Percentiles rank a stretch among this genome's conserved stretches.
phyloP scores from a whole-genome alignment of 106 monocot genomes.

The Apostasia shenzhenica region DNA sequence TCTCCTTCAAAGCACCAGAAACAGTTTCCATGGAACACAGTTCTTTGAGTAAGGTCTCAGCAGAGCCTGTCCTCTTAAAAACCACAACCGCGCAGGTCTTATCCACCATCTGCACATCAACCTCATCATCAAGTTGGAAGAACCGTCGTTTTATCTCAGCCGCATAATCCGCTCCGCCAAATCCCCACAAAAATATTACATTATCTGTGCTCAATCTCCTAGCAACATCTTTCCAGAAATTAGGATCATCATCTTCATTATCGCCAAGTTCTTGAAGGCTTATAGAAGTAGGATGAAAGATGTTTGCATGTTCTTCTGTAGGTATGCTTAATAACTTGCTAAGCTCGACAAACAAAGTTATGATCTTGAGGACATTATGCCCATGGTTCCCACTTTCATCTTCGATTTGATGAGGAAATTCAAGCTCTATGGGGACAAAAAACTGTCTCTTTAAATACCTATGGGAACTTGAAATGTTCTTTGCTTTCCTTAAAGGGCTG shows the following conservation, averaged over 20 bases:
- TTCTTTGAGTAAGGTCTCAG: constrained; percentile 35
- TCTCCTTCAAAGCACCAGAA: constrained; percentile 20
- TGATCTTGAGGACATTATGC: constrained; percentile 53
- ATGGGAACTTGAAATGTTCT: constrained; percentile 44
- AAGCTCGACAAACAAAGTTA: constrained; percentile 53
- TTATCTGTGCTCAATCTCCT: constrained; percentile 27
- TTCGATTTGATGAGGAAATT: constrained; percentile 48
- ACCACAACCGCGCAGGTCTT: constrained; percentile 49
- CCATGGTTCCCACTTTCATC: constrained; percentile 35
- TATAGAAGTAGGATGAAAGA: constrained; percentile 32
- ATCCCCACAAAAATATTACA: constrained; percentile 65
- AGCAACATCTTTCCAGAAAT: neutral
- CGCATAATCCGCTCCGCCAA: constrained; percentile 21
- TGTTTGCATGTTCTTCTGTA: constrained; percentile 33
- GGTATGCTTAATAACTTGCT: constrained; percentile 6
- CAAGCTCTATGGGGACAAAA: constrained; percentile 55
- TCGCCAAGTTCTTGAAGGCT: constrained; percentile 15
- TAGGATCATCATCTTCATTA: constrained; percentile 11
- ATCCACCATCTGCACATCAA: constrained; percentile 57
- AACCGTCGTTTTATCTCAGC: constrained; percentile 32
- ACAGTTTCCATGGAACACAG: constrained; percentile 22
- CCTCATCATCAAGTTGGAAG: constrained; percentile 42
- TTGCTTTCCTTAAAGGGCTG: constrained; percentile 62
- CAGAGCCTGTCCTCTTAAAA: constrained; percentile 24
- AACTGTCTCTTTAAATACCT: constrained; percentile 64